phyloP scores from a whole-genome alignment of 208 protist species.

The Leishmania tropica region DNA sequence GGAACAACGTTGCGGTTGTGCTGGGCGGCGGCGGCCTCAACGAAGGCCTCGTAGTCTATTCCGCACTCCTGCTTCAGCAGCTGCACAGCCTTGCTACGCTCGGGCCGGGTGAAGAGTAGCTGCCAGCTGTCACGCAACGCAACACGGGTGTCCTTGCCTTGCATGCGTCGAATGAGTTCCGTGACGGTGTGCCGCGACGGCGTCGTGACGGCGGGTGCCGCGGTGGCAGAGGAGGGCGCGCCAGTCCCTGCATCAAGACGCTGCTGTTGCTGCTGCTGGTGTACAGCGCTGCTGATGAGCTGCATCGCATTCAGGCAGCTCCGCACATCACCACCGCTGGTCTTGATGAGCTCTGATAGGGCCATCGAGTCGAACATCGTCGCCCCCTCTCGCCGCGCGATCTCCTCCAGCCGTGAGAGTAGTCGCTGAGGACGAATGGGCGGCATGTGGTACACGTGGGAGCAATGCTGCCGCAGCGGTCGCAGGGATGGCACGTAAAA shows the following conservation, averaged over 20 bases:
- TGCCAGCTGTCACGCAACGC: constrained; percentile 52
- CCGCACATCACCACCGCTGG: constrained; percentile 78
- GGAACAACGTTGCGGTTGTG: constrained; percentile 24
- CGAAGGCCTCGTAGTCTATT: constrained; percentile 67
- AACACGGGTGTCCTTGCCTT: constrained; percentile 61
- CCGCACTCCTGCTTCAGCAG: constrained; percentile 64
- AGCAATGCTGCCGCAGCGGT: constrained; percentile 57
- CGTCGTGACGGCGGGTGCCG: neutral
- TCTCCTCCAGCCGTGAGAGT: constrained; percentile 64
- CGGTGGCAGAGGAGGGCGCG: neutral
- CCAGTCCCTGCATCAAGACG: neutral
- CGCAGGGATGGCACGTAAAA: constrained; percentile 79
- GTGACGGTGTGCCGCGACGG: constrained; percentile 21
- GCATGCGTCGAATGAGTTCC: constrained; percentile 58
- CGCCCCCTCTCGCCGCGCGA: constrained; percentile 39
- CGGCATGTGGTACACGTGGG: constrained; percentile 59
- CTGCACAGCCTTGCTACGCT: constrained; percentile 63
- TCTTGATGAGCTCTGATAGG: constrained; percentile 63
- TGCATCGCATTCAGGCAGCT: constrained; percentile 89
- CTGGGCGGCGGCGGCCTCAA: constrained; percentile 34
- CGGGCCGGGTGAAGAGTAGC: constrained; percentile 45
- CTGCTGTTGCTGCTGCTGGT: constrained; percentile 18
- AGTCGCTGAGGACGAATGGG: constrained; percentile 75
- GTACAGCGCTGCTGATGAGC: constrained; percentile 48
- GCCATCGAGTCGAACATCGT: constrained; percentile 37